These are phyloP conservation scores for Fraxinus ornus DNA, from an alignment of 305 asterid genomes.

Conservation along the genomic window DNA sequence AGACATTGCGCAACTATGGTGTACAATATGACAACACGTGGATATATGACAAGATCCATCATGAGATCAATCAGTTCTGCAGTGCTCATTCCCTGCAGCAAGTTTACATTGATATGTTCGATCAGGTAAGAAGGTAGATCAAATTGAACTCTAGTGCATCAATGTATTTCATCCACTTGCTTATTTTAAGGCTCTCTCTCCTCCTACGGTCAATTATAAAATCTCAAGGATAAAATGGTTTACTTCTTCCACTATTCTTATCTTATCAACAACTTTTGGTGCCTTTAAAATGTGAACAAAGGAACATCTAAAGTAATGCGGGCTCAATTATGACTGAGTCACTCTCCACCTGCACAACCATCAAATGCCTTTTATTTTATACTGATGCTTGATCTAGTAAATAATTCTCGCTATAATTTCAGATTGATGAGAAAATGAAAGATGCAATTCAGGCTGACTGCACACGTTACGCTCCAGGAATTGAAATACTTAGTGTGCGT, in stretches of 20 bases:
- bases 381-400: constrained; percentile 12
- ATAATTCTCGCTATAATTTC: constrained; percentile 25
- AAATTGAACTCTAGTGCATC: background rate
- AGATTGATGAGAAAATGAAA: constrained; percentile 98
- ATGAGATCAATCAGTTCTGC: constrained; percentile 98
- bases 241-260: background rate
- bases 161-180: constrained; percentile 14
- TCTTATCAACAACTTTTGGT: background rate
- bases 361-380: constrained; percentile 8
- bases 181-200: background rate
- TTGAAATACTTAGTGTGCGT: constrained; percentile 93
- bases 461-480: constrained; percentile 98
- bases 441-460: constrained; percentile 98
- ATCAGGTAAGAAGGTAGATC: constrained; percentile 61
- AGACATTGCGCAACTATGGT: constrained; percentile 81
- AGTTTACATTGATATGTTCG: constrained; percentile 98
- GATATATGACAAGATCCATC: constrained; percentile 99
- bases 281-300: background rate
- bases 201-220: background rate
- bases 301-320: constrained; percentile 12
- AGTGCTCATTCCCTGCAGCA: constrained; percentile 94
- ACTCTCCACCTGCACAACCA: constrained; percentile 18
- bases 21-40: constrained; percentile 94
- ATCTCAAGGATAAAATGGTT: background rate
- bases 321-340: constrained; percentile 10